Conservation (phyloP, 371 early-diverging fungal species). For the Mucor saturninus region DNA sequence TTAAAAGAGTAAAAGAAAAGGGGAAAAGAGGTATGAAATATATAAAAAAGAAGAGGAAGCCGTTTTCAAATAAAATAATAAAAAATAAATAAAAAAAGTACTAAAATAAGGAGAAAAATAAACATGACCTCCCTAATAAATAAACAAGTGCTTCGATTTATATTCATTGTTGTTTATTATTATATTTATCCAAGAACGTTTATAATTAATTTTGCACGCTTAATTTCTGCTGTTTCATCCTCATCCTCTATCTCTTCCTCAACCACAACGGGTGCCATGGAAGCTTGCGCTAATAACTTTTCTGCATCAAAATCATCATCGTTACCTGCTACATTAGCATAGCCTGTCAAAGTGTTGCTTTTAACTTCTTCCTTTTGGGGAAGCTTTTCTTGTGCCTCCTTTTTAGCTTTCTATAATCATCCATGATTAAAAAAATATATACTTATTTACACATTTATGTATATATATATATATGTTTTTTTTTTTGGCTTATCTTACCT, state of each 20-base stretch:
- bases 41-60: slow-evolving; percentile 14
- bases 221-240: slow-evolving; percentile 25
- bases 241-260: slow-evolving; percentile 19
- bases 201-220: slow-evolving; percentile 37
- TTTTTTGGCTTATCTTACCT: slow-evolving; percentile 35
- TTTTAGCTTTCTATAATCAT: slow-evolving; percentile 28
- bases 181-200: slow-evolving; percentile 22
- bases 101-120: slow-evolving; percentile 15
- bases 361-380: slow-evolving; percentile 14
- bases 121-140: slow-evolving; percentile 11
- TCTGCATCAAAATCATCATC: slow-evolving; percentile 53
- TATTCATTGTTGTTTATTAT: slow-evolving; percentile 4
- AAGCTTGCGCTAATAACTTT: slow-evolving; percentile 38
- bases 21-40: background rate
- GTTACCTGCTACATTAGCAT: slow-evolving; percentile 20
- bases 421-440: background rate
- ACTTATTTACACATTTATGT: background rate
- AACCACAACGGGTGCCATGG: slow-evolving; percentile 4
- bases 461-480: slow-evolving; percentile 40
- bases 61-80: slow-evolving; percentile 10
- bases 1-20: background rate
- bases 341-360: slow-evolving; percentile 31
- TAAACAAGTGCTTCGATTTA: slow-evolving; percentile 9
- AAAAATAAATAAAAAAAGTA: slow-evolving; percentile 18
- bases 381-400: slow-evolving; percentile 37